These are phyloP conservation scores for Phytophthora macrochlamydospora DNA, from an alignment of 352 stramenopile genomes.

Conservation along the genomic window DNA sequence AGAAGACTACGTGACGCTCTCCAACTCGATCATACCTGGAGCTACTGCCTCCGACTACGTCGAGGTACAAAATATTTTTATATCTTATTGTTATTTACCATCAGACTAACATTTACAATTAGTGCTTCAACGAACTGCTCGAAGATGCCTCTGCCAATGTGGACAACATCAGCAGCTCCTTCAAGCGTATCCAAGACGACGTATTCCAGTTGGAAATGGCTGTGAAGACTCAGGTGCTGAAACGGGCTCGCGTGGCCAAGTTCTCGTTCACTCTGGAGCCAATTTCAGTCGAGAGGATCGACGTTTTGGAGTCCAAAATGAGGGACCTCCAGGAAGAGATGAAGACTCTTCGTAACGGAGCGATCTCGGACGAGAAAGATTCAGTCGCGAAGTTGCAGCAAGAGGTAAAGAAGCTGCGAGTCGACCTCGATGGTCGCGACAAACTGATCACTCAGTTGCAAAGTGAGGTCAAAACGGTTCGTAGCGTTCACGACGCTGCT, in stretches of 20 bases:
- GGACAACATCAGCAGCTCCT: background rate
- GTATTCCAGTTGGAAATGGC: background rate
- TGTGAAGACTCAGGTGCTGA: constrained; percentile 13
- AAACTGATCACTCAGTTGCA: constrained; percentile 4
- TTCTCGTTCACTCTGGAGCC: constrained; percentile 5
- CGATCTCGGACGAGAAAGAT: background rate
- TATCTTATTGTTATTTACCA: background rate
- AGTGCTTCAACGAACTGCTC: background rate
- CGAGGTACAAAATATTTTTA: background rate
- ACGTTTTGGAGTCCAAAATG: background rate
- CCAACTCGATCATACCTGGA: background rate
- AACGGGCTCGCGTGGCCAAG: constrained; percentile 1
- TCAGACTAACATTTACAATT: background rate
- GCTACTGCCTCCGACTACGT: background rate
- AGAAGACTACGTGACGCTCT: background rate
- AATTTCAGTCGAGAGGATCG: background rate
- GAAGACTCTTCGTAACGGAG: background rate
- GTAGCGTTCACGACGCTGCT: background rate
- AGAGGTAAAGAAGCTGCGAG: background rate
- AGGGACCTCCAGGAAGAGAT: background rate
- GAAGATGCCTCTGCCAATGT: background rate
- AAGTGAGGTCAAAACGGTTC: constrained; percentile 7
- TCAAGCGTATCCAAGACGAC: constrained; percentile 1
- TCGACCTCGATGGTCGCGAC: background rate
- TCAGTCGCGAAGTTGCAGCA: background rate